Percentiles rank a stretch among this genome's conserved stretches.
These are phyloP conservation scores for Colletotrichum sp. DNA, from an alignment of 2,329 filamentous ascomycete genomes.

Conservation along the genomic window DNA sequence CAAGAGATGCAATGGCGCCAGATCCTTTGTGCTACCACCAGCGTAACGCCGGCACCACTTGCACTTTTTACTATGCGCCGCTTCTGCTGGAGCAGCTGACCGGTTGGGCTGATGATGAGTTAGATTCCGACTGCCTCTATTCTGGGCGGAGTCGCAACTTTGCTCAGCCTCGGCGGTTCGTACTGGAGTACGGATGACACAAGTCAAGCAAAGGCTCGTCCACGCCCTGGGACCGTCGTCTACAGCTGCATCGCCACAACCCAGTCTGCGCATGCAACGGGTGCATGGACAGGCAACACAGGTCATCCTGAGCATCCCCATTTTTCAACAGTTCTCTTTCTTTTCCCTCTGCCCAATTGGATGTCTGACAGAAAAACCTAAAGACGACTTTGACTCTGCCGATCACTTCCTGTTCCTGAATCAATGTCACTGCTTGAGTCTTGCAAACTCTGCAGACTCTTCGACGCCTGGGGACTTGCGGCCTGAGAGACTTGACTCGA, in stretches of 20 bases:
- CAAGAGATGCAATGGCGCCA: neutral
- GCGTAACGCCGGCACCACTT: neutral
- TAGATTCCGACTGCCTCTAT: neutral
- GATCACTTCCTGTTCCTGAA: constrained; percentile 16
- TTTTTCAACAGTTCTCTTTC: neutral
- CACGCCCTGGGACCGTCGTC: neutral
- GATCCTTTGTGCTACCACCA: neutral
- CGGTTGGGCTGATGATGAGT: neutral
- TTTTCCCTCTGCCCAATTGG: neutral
- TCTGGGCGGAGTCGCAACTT: neutral
- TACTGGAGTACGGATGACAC: neutral
- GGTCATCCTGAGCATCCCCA: neutral
- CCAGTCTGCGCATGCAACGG: neutral
- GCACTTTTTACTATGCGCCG: neutral
- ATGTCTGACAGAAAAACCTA: neutral
- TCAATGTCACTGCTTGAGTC: neutral
- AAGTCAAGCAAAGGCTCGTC: neutral
- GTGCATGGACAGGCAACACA: neutral
- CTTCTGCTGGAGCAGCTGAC: neutral
- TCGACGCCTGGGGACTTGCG: neutral
- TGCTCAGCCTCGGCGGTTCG: neutral
- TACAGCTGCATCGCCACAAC: neutral
- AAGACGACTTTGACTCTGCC: neutral
- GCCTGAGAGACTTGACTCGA: neutral
- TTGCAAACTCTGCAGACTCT: neutral